These are phyloP conservation scores for Erythrophleum ivorense DNA, from an alignment of 331 rosid genomes.

Conservation along the genomic window DNA sequence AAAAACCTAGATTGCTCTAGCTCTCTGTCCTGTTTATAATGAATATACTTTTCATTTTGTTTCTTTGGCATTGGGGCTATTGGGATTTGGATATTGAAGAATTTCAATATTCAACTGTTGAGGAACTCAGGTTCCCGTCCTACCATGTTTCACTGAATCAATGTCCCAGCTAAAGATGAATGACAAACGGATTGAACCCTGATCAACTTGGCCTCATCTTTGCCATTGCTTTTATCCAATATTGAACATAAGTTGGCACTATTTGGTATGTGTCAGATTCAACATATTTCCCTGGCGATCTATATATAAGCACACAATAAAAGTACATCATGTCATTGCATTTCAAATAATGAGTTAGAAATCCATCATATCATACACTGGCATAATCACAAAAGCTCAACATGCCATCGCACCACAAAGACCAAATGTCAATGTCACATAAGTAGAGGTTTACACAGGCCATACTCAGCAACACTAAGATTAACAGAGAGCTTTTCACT, in stretches of 20 bases:
- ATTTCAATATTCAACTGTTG: too few species aligned
- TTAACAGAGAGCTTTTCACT: slow-evolving; percentile 22
- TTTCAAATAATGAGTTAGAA: slow-evolving; percentile 1
- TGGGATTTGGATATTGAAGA: too few species aligned
- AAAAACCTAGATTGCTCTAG: too few species aligned
- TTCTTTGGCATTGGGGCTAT: too few species aligned
- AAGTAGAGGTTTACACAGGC: neutral
- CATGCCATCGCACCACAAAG: neutral
- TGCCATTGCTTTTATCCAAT: neutral
- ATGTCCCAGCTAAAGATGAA: neutral
- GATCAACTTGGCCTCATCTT: neutral
- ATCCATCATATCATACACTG: slow-evolving; percentile 21
- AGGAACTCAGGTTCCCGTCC: neutral
- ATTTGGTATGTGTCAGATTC: neutral
- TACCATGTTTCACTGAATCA: neutral
- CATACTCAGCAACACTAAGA: neutral
- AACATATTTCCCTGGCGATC: neutral
- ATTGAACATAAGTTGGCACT: neutral
- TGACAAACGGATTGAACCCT: neutral
- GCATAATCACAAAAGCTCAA: neutral
- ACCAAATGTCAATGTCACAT: neutral
- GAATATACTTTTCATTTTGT: too few species aligned
- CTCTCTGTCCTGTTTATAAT: too few species aligned
- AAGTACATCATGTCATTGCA: neutral
- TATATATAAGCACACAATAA: neutral